Conservation (phyloP, 306 rosid species). For the Vicia sativa region DNA sequence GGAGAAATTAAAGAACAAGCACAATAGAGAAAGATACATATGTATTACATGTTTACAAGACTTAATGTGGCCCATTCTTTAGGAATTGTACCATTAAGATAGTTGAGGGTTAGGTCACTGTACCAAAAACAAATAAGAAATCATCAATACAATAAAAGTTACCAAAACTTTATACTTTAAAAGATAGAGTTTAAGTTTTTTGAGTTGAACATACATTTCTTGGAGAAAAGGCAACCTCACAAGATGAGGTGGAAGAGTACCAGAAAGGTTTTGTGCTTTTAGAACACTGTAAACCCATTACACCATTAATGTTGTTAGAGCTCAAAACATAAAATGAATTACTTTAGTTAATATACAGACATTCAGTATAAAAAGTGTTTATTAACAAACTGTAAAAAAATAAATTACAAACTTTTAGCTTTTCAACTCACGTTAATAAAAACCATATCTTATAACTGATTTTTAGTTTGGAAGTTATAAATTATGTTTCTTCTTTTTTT, state of each 20-base stretch:
- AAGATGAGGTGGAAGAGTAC: constrained; percentile 51
- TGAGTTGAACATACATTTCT: constrained; percentile 47
- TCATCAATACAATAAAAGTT: not conserved
- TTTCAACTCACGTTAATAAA: too few species aligned
- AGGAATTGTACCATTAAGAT: constrained; percentile 67
- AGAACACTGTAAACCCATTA: constrained; percentile 36
- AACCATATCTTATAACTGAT: too few species aligned
- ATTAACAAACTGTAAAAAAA: too few species aligned
- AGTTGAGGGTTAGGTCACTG: constrained; percentile 60
- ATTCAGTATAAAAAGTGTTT: too few species aligned
- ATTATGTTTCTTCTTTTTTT: too few species aligned
- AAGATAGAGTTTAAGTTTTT: constrained; percentile 18
- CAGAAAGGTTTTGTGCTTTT: constrained; percentile 47
- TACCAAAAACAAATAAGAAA: constrained; percentile 16
- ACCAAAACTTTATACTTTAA: not conserved
- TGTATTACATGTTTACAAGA: constrained; percentile 54
- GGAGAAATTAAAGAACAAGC: not conserved
- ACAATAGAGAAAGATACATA: not conserved
- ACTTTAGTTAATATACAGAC: too few species aligned
- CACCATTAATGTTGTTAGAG: constrained; percentile 2
- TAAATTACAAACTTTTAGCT: too few species aligned
- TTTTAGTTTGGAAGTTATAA: too few species aligned
- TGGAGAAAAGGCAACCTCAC: constrained; percentile 49
- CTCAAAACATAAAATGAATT: not conserved
- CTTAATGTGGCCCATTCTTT: constrained; percentile 47